A percentile compares a stretch with the other conserved stretches of the same genome.
These are phyloP conservation scores for Cephaloascus fragrans DNA, from an alignment of 805 yeast species.

Conservation along the genomic window DNA sequence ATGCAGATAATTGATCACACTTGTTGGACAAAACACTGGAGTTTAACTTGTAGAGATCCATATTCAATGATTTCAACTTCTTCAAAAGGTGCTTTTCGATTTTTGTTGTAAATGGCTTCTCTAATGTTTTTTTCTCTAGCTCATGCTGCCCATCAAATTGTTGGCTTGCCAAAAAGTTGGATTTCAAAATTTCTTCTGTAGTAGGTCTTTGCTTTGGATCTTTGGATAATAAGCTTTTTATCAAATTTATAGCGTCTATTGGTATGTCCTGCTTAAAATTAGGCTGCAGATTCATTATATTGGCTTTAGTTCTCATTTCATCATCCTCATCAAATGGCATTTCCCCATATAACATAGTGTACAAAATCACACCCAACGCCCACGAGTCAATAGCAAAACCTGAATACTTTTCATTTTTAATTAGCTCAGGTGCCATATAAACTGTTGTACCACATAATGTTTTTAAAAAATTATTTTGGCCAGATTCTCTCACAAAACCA, in stretches of 20 bases:
- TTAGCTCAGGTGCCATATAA: constrained; percentile 93
- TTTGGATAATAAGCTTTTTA: constrained; percentile 50
- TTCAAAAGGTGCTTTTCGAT: constrained; percentile 56
- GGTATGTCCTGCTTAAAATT: constrained; percentile 36
- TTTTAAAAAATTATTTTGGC: constrained; percentile 45
- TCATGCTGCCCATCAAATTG: constrained; percentile 31
- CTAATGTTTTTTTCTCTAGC: constrained; percentile 19
- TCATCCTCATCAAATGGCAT: constrained; percentile 91
- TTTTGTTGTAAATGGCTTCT: constrained; percentile 44
- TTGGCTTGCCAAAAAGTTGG: constrained; percentile 34
- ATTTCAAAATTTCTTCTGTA: constrained; percentile 34
- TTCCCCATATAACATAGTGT: constrained; percentile 73
- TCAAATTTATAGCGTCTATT: constrained; percentile 37
- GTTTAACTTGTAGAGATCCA: constrained; percentile 52
- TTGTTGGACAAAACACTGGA: constrained; percentile 46
- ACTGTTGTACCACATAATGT: constrained; percentile 93
- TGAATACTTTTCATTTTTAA: constrained; percentile 56
- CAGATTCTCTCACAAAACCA: constrained; percentile 81
- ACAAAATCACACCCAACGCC: constrained; percentile 86
- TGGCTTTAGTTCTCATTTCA: constrained; percentile 47
- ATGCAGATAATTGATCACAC: constrained; percentile 65
- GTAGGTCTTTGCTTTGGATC: constrained; percentile 55
- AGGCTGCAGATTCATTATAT: constrained; percentile 62
- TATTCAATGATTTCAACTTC: constrained; percentile 47
- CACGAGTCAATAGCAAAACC: constrained; percentile 83